A percentile compares a stretch with the other conserved stretches of the same genome.
Conservation (phyloP, 2,329 filamentous ascomycete genomes). For the Penicillium carneum region DNA sequence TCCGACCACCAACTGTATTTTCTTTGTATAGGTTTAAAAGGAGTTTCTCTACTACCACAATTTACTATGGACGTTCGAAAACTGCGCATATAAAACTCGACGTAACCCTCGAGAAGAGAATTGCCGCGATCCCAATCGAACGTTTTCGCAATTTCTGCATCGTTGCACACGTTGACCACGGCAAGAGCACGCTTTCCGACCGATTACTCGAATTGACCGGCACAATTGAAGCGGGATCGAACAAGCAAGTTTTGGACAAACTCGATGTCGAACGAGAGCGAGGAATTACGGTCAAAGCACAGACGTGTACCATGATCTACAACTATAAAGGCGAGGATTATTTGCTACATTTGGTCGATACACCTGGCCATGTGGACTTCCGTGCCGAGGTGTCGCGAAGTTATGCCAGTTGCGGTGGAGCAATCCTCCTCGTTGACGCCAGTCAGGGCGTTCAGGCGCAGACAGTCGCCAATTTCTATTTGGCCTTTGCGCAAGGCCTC, state of each 20-base stretch:
- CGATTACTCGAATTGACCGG: constrained; percentile 91
- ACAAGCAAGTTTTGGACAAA: constrained; percentile 96
- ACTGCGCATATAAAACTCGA: constrained; percentile 35
- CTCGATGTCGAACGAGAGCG: constrained; percentile 94
- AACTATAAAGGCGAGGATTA: constrained; percentile 86
- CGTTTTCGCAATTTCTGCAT: constrained; percentile 92
- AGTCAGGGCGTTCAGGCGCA: constrained; percentile 97
- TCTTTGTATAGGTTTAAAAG: constrained; percentile 34
- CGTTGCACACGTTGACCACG: constrained; percentile 97
- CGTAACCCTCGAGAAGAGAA: constrained; percentile 66
- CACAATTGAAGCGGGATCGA: constrained; percentile 82
- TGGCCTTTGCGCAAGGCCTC: constrained; percentile 90
- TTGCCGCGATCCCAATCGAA: constrained; percentile 60
- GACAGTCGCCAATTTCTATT: constrained; percentile 97
- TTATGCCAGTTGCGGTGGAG: constrained; percentile 94
- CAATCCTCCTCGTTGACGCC: constrained; percentile 89
- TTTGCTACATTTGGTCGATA: constrained; percentile 92
- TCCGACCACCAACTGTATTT: constrained; percentile 39
- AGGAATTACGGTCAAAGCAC: constrained; percentile 97
- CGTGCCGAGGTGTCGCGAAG: constrained; percentile 93
- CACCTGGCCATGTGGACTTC: constrained; percentile 96
- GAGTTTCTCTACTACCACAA: constrained; percentile 43
- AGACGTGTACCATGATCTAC: constrained; percentile 98
- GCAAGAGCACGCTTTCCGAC: constrained; percentile 94
- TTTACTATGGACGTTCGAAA: constrained; percentile 35